These are phyloP conservation scores for Solanum hybrid DNA, from an alignment of 305 asterid genomes.

Conservation along the genomic window DNA sequence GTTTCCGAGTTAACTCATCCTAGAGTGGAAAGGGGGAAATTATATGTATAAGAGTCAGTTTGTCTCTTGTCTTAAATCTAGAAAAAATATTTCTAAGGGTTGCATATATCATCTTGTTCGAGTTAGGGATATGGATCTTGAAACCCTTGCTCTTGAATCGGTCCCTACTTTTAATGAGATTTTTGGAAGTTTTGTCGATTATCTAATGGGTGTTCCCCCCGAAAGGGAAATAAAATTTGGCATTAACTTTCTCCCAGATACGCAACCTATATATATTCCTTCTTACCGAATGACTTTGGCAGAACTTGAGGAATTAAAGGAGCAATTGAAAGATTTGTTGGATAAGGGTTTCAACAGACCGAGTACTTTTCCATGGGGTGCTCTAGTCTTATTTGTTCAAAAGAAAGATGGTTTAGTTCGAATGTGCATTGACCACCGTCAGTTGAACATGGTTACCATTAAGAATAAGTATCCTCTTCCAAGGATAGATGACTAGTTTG, in stretches of 20 bases:
- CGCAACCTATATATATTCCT: neutral
- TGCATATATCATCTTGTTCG: neutral
- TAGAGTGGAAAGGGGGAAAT: neutral
- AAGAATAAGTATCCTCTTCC: neutral
- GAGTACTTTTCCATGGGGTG: neutral
- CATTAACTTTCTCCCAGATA: neutral
- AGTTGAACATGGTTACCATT: no score
- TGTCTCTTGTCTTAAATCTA: neutral
- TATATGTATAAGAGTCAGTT: neutral
- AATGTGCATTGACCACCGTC: no score
- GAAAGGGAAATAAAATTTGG: neutral
- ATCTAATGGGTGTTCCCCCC: neutral
- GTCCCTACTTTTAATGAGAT: neutral
- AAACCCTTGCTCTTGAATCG: neutral
- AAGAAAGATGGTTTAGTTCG: no score
- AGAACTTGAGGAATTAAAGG: neutral
- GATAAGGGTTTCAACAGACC: neutral
- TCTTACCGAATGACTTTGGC: neutral
- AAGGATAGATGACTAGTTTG: neutral
- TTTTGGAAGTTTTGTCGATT: no score
- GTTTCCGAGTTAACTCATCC: neutral
- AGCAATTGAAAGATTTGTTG: neutral
- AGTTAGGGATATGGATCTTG: neutral
- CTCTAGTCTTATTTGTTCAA: no score
- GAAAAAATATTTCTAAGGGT: neutral